Percentiles rank a stretch among this genome's conserved stretches.
Evolutionary conservation across 441 rosid genomes (phyloP).

Genomic region (Adansonia grandidieri): DNA sequence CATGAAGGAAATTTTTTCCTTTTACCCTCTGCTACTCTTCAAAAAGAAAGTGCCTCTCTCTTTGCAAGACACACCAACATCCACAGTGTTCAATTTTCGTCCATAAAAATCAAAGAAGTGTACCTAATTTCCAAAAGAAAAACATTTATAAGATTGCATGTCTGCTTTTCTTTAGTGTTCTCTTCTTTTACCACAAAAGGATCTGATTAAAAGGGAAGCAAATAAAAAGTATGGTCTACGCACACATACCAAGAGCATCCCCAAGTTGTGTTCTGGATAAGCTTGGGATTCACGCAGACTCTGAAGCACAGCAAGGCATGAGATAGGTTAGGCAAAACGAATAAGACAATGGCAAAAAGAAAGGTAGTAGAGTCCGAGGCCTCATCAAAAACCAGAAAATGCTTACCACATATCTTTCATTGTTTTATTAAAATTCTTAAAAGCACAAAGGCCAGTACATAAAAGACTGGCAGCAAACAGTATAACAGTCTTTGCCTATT

Average conservation of each 20-base stretch:
- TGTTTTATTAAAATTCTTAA: neutral
- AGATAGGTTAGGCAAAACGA: conserved; percentile 2
- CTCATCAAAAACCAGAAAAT: neutral
- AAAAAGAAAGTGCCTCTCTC: conserved; percentile 63
- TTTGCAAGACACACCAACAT: conserved; percentile 90
- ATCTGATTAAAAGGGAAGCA: neutral
- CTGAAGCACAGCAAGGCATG: conserved; percentile 44
- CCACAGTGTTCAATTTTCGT: conserved; percentile 66
- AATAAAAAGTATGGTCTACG: conserved; percentile 15
- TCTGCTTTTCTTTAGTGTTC: neutral
- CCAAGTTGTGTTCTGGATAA: conserved; percentile 77
- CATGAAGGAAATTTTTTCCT: conserved; percentile 1
- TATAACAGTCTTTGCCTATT: neutral
- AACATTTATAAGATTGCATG: neutral
- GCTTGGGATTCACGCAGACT: conserved; percentile 51
- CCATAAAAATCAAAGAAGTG: conserved; percentile 91
- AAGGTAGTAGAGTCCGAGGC: neutral
- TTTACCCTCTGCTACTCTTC: conserved; percentile 78
- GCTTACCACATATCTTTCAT: neutral
- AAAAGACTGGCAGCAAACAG: neutral
- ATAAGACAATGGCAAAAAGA: neutral
- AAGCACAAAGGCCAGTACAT: neutral
- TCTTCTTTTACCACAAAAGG: neutral
- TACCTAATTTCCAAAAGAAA: conserved; percentile 51
- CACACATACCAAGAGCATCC: conserved; percentile 74